Base-by-base conservation (phyloP, 768 basidiomycete species). In the Mycena olivaceomarginata region DNA sequence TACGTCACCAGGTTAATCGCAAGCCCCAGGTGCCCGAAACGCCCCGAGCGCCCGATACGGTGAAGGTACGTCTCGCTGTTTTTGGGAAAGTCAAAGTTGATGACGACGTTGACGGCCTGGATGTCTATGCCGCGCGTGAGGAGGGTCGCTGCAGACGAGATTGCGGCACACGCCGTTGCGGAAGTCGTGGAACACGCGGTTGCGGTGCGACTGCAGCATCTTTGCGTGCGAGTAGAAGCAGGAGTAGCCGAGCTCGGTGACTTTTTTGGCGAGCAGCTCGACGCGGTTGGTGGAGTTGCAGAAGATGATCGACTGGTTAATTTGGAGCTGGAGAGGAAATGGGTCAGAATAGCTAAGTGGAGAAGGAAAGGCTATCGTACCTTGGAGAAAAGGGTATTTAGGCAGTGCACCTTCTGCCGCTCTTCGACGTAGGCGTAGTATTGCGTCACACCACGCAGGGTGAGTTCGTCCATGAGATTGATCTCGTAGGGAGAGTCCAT, bases 201-300 rank as follows among this genome's bases (percentile, higher is more conserved):
- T 99, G 76, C 98, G 97, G 87, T 99, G 97, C 43, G 95, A 94
- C 88, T 99, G 98, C 16, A 99, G 93, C 98, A 99, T 99, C 89
- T 98, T 98, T 69, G 98, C 98, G 85, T 99, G 98, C 67, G 98
- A 99, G 91, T 98, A 99, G 93, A 99, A 99, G 90, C 98, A 99
- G 59, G 98, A 99, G 85, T 99, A 99, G 79, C 98, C 98, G 69
- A 99, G 94, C 83, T 99, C 98, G 15, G 98, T 99, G 81, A 99
- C 97, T 89, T 99, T 99, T 90, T 99, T 99, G 77, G 98, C 98
- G 81, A 99, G 92, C 64, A 99, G 95, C 88, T 99, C 98, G 88
- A 99, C 98, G 74, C 98, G 97, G 90, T 99, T 98, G 82, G 98
- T 99, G 79, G 98, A 99, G 91, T 99, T 99, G 89, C 98, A 99